Evolutionary conservation across 23 red algal species (phyloP).

Genomic region (Gracilaria vermiculophylla): DNA sequence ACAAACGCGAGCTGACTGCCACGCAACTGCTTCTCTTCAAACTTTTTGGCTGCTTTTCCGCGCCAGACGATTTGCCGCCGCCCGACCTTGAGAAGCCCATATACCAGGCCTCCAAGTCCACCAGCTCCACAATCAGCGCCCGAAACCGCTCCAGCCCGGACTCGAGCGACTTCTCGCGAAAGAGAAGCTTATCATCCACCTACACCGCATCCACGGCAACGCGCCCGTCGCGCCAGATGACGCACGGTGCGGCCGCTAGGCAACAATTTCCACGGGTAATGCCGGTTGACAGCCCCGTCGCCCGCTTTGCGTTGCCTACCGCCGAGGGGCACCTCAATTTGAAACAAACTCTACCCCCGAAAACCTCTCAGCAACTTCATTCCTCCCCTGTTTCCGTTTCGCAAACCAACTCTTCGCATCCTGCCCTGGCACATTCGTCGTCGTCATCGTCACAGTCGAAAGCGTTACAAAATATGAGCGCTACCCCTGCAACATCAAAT

Average conservation of each 20-base stretch:
- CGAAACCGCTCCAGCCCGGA: neutral
- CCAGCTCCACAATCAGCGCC: neutral
- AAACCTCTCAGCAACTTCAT: no score
- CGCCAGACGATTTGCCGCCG: constrained; percentile 11
- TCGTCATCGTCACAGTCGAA: no score
- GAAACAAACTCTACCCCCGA: no score
- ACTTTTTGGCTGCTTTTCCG: constrained; percentile 17
- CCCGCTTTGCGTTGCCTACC: neutral
- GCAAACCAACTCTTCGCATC: no score
- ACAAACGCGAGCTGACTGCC: constrained; percentile 16
- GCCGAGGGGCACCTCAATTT: neutral
- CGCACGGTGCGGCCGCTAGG: neutral
- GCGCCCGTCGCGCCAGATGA: neutral
- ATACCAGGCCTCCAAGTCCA: constrained; percentile 3
- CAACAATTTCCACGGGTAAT: neutral
- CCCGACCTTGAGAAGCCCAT: constrained; percentile 13
- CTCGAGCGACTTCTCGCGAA: constrained; percentile 3
- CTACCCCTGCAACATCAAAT: no score
- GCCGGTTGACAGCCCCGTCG: neutral
- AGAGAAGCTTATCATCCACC: neutral
- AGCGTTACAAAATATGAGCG: no score
- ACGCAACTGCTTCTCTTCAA: constrained; percentile 23
- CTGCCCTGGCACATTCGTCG: no score
- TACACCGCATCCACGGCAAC: neutral
- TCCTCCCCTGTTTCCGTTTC: no score